phyloP scores from a whole-genome alignment of 164 flowering plant genomes.

The Annona cherimola region DNA sequence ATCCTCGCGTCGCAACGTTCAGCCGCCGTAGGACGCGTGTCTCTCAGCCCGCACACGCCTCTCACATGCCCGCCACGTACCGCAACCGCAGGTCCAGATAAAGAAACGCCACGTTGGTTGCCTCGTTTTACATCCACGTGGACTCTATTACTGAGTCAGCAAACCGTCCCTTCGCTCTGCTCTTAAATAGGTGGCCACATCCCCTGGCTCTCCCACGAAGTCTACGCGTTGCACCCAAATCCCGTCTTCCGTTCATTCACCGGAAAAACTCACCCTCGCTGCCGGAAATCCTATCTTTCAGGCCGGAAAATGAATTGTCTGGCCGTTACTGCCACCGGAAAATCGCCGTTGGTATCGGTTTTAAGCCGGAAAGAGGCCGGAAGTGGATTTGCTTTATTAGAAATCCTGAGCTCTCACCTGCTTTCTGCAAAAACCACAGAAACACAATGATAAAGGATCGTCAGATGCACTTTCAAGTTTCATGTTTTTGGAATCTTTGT shows the following conservation, averaged over 20 bases:
- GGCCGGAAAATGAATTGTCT: neutral
- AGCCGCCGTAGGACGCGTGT: neutral
- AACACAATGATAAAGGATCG: slow-evolving; percentile 2
- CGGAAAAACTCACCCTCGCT: neutral
- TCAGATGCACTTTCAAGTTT: slow-evolving; percentile 6
- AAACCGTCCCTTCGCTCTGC: neutral
- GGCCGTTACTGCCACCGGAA: neutral
- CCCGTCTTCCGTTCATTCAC: neutral
- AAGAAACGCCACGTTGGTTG: neutral
- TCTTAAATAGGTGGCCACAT: too few relatives aligned
- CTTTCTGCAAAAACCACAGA: slow-evolving; percentile 10
- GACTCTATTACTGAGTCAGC: neutral
- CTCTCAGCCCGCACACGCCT: neutral
- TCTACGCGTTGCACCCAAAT: neutral
- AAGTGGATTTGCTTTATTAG: slow-evolving; percentile 8
- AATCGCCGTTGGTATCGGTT: slow-evolving; percentile 25
- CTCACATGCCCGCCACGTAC: slow-evolving; percentile 1
- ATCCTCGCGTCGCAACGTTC: neutral
- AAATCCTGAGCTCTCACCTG: slow-evolving; percentile 17
- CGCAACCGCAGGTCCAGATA: neutral
- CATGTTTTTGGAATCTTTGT: neutral
- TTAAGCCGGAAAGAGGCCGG: neutral
- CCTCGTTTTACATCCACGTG: neutral
- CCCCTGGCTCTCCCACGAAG: neutral
- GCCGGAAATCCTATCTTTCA: neutral